A percentile compares a stretch with the other conserved stretches of the same genome.
Evolutionary conservation across 108 stramenopile genomes (phyloP).

Genomic region (Nitzschia sp.): DNA sequence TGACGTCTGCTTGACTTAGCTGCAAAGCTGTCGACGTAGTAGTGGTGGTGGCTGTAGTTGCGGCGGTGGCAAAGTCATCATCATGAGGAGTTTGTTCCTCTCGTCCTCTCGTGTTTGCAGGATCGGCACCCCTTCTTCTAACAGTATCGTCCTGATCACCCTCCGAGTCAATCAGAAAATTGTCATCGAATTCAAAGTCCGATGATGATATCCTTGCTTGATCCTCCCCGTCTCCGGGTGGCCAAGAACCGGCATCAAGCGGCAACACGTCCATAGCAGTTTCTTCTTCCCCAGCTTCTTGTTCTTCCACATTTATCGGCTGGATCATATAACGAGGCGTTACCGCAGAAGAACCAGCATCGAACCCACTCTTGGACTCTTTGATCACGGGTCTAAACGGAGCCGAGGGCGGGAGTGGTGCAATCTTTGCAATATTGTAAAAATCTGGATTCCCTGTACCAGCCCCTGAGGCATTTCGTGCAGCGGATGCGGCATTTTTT

Average conservation of each 20-base stretch:
- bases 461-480: conserved; percentile 13
- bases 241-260: not conserved
- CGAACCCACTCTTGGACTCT: not conserved
- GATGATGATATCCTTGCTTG: not conserved
- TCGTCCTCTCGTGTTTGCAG: not conserved
- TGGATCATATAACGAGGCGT: not conserved
- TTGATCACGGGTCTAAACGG: conserved; percentile 4
- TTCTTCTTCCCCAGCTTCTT: not conserved
- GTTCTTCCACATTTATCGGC: conserved; percentile 3
- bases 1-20: conserved; percentile 14
- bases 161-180: not conserved
- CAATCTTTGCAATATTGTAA: conserved; percentile 22
- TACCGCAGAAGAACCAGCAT: not conserved
- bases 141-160: no score
- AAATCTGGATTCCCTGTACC: conserved; percentile 25
- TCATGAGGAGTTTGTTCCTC: not conserved
- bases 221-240: no score
- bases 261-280: not conserved
- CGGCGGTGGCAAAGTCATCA: not conserved
- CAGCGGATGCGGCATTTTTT: conserved; percentile 12
- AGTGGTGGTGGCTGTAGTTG: not conserved
- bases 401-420: conserved; percentile 31
- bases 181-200: not conserved
- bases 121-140: no score
- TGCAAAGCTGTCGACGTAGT: not conserved